Conservation (phyloP, 73 alveolate genomes). For the Loxodes magnus region DNA sequence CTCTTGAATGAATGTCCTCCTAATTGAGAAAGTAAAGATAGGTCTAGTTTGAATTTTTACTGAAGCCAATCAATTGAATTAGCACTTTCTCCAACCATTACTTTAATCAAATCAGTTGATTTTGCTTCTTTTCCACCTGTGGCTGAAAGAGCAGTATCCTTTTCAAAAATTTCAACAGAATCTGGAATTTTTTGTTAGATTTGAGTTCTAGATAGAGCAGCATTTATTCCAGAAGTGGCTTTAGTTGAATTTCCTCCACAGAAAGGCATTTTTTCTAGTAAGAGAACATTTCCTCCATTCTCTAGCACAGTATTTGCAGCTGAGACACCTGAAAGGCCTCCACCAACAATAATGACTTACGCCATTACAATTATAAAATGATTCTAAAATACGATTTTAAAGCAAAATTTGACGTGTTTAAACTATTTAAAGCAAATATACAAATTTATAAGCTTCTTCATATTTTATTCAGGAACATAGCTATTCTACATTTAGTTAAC, state of each 20-base stretch:
- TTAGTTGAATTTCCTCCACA: slow-evolving; percentile 28
- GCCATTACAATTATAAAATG: too few relatives aligned
- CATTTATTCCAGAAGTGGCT: slow-evolving; percentile 26
- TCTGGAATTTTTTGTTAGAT: neutral
- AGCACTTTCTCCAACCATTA: slow-evolving; percentile 15
- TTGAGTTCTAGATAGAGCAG: slow-evolving; percentile 14
- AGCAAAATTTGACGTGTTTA: too few relatives aligned
- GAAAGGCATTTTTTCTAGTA: too few relatives aligned
- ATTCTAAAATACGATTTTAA: too few relatives aligned
- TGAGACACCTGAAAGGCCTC: slow-evolving; percentile 23
- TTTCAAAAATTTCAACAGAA: neutral
- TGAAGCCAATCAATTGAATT: slow-evolving; percentile 20
- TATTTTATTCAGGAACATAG: too few relatives aligned
- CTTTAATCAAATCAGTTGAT: too few relatives aligned
- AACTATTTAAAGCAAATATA: too few relatives aligned
- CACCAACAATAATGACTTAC: slow-evolving; percentile 20
- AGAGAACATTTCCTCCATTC: slow-evolving; percentile 19
- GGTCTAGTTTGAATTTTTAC: slow-evolving; percentile 21
- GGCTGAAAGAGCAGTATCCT: neutral
- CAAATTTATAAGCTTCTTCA: too few relatives aligned
- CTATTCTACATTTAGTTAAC: too few relatives aligned
- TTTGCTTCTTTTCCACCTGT: neutral
- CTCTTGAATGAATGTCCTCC: slow-evolving; percentile 25
- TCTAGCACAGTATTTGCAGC: slow-evolving; percentile 25
- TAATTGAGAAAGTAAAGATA: slow-evolving; percentile 17